Conservation (phyloP, 371 early-diverging fungal species). For the Mucor circinelloides region DNA sequence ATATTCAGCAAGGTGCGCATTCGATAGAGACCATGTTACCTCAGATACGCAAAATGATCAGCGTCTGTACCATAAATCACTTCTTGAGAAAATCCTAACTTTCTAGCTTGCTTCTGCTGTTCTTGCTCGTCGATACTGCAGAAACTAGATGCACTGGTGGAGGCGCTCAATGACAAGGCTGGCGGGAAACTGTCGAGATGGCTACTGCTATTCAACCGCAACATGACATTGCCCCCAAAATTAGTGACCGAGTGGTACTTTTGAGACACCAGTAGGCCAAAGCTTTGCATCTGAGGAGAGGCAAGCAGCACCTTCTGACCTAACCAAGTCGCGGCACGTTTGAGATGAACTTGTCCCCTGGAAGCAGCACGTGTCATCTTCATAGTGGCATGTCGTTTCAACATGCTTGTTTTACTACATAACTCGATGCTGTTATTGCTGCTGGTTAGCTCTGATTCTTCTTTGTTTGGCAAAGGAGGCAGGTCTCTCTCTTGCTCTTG, state of each 20-base stretch:
- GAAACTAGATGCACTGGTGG: background rate
- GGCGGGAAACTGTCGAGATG: background rate
- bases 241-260: slow-evolving; percentile 1
- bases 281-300: slow-evolving; percentile 13
- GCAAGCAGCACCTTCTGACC: slow-evolving; percentile 16
- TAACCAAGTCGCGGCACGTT: slow-evolving; percentile 26
- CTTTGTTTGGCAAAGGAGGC: slow-evolving; percentile 15
- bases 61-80: slow-evolving; percentile 11
- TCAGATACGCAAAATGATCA: slow-evolving; percentile 21
- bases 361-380: slow-evolving; percentile 15
- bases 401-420: background rate
- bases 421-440: background rate
- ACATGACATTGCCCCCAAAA: slow-evolving; percentile 1
- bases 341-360: slow-evolving; percentile 25
- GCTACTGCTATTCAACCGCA: background rate
- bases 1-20: background rate
- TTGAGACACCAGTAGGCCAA: slow-evolving; percentile 8
- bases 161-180: background rate
- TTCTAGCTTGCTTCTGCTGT: background rate
- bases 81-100: slow-evolving; percentile 5
- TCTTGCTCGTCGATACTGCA: background rate
- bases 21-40: slow-evolving; percentile 1
- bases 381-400: background rate
- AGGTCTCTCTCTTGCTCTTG: background rate
- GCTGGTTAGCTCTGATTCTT: background rate